Conservation (phyloP, 176 grass and related monocot species). For the Microstegium vimineum region DNA sequence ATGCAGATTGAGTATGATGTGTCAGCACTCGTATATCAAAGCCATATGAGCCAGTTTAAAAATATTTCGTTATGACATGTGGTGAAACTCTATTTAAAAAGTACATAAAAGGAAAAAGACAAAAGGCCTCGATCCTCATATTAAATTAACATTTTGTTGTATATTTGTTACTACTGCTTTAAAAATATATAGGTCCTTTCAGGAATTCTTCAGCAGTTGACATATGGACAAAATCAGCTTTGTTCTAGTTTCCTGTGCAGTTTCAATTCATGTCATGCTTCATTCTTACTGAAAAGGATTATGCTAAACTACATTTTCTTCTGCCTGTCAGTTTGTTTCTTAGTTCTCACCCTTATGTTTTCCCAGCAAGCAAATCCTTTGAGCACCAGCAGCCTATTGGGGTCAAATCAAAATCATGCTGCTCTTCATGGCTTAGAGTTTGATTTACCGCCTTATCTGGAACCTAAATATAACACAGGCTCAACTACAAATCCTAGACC, state of each 20-base stretch:
- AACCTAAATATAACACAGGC: constrained; percentile 60
- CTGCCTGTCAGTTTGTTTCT: neutral
- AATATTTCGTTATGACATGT: neutral
- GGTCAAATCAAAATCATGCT: constrained; percentile 29
- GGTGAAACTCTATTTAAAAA: neutral
- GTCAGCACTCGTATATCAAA: neutral
- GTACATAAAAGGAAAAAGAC: neutral
- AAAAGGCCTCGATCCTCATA: neutral
- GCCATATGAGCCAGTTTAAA: neutral
- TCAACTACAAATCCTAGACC: constrained; percentile 65
- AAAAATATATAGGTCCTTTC: neutral
- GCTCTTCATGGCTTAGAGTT: constrained; percentile 81
- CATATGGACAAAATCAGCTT: neutral
- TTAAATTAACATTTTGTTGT: neutral
- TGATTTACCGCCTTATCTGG: constrained; percentile 56
- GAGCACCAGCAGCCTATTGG: constrained; percentile 29
- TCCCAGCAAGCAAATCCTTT: constrained; percentile 89
- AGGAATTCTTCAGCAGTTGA: neutral
- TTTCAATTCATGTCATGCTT: neutral
- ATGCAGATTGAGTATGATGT: neutral
- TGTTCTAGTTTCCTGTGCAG: neutral
- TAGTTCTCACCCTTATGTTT: constrained; percentile 21
- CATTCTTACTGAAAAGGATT: neutral
- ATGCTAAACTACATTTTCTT: neutral
- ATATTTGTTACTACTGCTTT: neutral